phyloP scores from a whole-genome alignment of 1,284 basidiomycete species.

The Lentinula novae-zelandiae region DNA sequence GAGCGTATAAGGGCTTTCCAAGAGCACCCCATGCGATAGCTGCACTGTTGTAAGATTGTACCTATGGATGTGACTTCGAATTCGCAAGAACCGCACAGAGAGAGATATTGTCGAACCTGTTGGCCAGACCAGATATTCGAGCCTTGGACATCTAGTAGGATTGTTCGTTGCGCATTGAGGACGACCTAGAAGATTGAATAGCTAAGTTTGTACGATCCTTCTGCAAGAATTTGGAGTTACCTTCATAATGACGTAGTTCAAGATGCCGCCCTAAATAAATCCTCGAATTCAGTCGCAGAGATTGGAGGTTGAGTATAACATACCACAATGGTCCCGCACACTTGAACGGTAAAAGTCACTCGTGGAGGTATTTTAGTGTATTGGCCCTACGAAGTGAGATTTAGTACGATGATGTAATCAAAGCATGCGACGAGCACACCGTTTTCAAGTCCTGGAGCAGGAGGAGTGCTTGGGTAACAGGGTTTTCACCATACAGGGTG shows the following conservation, averaged over 20 bases:
- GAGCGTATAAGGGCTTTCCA: slow-evolving; percentile 37
- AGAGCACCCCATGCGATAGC: slow-evolving; percentile 48
- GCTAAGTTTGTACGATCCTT: neutral
- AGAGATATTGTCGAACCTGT: slow-evolving; percentile 18
- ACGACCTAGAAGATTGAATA: slow-evolving; percentile 17
- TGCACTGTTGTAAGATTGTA: slow-evolving; percentile 33
- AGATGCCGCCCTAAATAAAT: slow-evolving; percentile 15
- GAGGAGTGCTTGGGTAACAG: slow-evolving; percentile 25
- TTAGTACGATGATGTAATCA: neutral
- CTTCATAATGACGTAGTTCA: slow-evolving; percentile 35
- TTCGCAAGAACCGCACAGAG: slow-evolving; percentile 16
- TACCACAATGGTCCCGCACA: slow-evolving; percentile 33
- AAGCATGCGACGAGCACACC: slow-evolving; percentile 14
- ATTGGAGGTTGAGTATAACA: neutral
- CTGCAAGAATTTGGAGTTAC: slow-evolving; percentile 10
- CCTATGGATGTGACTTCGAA: slow-evolving; percentile 11
- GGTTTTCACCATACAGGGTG: slow-evolving; percentile 22
- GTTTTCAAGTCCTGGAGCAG: slow-evolving; percentile 42
- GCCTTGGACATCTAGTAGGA: slow-evolving; percentile 37
- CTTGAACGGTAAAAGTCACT: slow-evolving; percentile 39
- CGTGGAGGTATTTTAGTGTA: slow-evolving; percentile 51
- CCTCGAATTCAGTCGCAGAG: neutral
- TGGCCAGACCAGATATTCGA: slow-evolving; percentile 39
- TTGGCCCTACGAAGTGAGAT: slow-evolving; percentile 24
- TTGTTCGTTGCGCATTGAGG: slow-evolving; percentile 27